A percentile compares a stretch with the other conserved stretches of the same genome.
These are phyloP conservation scores for Apophysomyces sp. DNA, from an alignment of 371 early-diverging fungal species.

Conservation along the genomic window DNA sequence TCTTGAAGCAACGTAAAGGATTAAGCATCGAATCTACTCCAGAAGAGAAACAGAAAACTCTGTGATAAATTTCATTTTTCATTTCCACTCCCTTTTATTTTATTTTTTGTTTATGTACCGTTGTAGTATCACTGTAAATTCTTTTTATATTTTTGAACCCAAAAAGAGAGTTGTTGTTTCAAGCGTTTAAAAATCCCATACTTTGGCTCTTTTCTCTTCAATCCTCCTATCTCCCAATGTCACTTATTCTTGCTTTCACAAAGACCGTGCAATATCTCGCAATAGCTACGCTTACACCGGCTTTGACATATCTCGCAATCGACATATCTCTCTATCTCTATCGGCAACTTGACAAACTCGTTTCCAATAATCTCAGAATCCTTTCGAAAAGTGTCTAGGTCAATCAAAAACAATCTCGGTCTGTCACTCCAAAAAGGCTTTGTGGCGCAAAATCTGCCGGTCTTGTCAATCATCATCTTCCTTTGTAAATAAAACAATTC, in stretches of 20 bases:
- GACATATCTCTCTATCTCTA: not conserved
- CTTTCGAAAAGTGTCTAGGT: not conserved
- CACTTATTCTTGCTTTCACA: not conserved
- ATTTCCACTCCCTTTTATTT: not conserved
- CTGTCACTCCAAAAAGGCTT: too few relatives aligned
- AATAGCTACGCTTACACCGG: not conserved
- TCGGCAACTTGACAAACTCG: not conserved
- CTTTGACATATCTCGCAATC: not conserved
- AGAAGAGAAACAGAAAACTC: not conserved
- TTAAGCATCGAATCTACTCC: conserved; percentile 12
- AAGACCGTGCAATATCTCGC: not conserved
- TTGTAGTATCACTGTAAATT: not conserved
- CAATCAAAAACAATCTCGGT: not conserved
- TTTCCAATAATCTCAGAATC: not conserved
- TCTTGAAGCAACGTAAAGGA: conserved; percentile 62
- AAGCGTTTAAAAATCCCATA: not conserved
- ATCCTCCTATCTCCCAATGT: not conserved
- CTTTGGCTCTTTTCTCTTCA: not conserved
- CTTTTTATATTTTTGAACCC: not conserved
- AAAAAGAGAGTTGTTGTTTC: not conserved
- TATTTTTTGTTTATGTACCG: not conserved
- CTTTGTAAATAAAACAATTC: too few relatives aligned
- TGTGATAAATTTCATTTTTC: not conserved
- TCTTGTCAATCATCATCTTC: not conserved
- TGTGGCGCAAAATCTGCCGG: too few relatives aligned